Evolutionary conservation across 768 basidiomycete genomes (phyloP), one percentile per base, ranked within the genome.

Genomic region (Mycena metata): DNA sequence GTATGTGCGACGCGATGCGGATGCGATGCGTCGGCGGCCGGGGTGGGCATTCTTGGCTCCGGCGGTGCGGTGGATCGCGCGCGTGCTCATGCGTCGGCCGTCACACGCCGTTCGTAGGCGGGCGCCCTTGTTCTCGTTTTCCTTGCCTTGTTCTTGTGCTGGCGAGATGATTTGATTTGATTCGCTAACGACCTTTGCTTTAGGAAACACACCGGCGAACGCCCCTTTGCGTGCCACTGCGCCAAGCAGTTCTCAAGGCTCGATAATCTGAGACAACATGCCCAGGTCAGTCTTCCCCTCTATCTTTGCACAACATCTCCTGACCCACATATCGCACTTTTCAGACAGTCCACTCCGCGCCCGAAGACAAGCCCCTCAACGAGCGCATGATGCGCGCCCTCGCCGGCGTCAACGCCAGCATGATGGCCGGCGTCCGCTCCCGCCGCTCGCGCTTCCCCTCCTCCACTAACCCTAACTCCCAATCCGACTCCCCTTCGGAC

Each of bases 141-240:
- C n/a, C 30, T 3, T 30, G 30, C 30, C 30, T 30, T 30, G 6
- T 30, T 30, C 30, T 30, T 30, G 3, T 30, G 30, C 30, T 6
- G n/a, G n/a, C n/a, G n/a, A n/a, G n/a, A n/a, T n/a, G n/a, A n/a
- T n/a, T n/a, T n/a, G n/a, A n/a, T n/a, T n/a, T n/a, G n/a, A n/a
- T n/a, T n/a, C n/a, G n/a, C n/a, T n/a, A n/a, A n/a, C n/a, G n/a
- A 51, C 45, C 13, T 24, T 17, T 21, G 16, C 30, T 24, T 16
- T 81, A 98, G 96, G 73, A 98, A 98, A 87, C 97, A 99, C 80
- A 98, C 97, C 3, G 97, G 97, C 69, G 97, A 98, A 78, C 90
- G 96, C 23, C 97, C 97, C 15, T 99, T 99, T 79, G 88, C 91
- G 50, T 99, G 97, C 76, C 96, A 98, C 76, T 99, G 97, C 83